These are phyloP conservation scores for Fusarium clavum DNA, from an alignment of 2,329 filamentous ascomycete genomes.

Conservation along the genomic window DNA sequence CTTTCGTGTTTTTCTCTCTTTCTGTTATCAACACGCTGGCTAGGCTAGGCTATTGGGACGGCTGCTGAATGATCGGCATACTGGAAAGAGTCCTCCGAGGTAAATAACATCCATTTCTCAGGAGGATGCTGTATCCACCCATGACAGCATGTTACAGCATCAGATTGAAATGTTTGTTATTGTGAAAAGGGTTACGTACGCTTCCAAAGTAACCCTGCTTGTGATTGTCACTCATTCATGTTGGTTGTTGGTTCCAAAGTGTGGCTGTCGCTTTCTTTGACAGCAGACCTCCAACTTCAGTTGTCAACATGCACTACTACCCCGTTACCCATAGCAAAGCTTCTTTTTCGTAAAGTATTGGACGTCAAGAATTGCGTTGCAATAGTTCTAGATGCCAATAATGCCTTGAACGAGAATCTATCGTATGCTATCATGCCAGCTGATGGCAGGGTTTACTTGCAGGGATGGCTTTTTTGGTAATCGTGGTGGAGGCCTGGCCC, in stretches of 20 bases:
- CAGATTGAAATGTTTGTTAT: not conserved
- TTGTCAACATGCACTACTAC: not conserved
- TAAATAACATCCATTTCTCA: not conserved
- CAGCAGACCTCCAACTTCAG: not conserved
- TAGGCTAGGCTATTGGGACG: not conserved
- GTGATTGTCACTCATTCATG: not conserved
- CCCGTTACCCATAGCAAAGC: not conserved
- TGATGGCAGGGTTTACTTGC: not conserved
- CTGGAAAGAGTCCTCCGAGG: not conserved
- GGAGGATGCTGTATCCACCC: not conserved
- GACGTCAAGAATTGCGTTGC: not conserved
- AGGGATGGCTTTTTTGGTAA: constrained; percentile 1
- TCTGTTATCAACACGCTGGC: not conserved
- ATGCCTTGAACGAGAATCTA: not conserved
- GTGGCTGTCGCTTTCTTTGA: not conserved
- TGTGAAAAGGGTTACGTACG: not conserved
- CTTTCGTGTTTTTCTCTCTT: not conserved
- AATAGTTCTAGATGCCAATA: not conserved
- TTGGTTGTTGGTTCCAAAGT: not conserved
- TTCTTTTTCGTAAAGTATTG: not conserved
- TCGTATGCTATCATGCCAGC: not conserved
- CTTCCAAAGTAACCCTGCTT: not conserved
- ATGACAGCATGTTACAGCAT: not conserved
- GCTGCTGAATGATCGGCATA: not conserved
- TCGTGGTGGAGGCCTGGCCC: not conserved